phyloP scores from a whole-genome alignment of 2,329 filamentous ascomycete genomes.

The Colletotrichum orbiculare region DNA sequence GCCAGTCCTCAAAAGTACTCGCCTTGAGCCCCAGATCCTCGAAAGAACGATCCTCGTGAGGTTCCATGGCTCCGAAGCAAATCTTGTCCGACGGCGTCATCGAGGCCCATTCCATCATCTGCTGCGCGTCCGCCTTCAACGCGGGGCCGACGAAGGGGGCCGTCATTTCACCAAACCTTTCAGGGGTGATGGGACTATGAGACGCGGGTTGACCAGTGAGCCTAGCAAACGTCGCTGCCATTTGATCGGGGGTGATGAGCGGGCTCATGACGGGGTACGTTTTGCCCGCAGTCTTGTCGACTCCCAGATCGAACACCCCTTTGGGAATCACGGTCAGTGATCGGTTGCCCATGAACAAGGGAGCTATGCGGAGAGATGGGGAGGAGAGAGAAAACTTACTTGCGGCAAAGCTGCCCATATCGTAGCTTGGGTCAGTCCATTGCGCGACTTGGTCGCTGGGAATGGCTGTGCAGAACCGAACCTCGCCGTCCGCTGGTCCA shows the following conservation, averaged over 20 bases:
- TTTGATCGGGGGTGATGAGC: slow-evolving; percentile 21
- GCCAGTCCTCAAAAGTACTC: slow-evolving; percentile 5
- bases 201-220: neutral
- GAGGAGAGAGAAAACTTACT: neutral
- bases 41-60: neutral
- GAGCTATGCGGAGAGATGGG: no score
- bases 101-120: slow-evolving; percentile 39
- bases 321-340: neutral
- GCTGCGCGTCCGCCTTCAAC: slow-evolving; percentile 33
- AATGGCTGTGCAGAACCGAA: slow-evolving; percentile 4
- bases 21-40: slow-evolving; percentile 7
- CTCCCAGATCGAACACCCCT: slow-evolving; percentile 14
- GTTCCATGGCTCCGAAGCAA: slow-evolving; percentile 22
- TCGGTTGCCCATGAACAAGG: neutral
- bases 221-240: slow-evolving; percentile 29
- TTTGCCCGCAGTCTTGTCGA: slow-evolving; percentile 34
- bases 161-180: neutral
- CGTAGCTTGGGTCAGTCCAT: neutral
- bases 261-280: slow-evolving; percentile 35
- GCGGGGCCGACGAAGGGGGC: slow-evolving; percentile 28
- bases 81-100: slow-evolving; percentile 32
- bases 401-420: slow-evolving; percentile 1
- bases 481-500: neutral
- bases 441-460: neutral
- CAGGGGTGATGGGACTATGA: neutral